Evolutionary conservation across 257 asterid species (phyloP), one percentile per base, ranked within the genome.

Genomic region (Nicotiana undulata): DNA sequence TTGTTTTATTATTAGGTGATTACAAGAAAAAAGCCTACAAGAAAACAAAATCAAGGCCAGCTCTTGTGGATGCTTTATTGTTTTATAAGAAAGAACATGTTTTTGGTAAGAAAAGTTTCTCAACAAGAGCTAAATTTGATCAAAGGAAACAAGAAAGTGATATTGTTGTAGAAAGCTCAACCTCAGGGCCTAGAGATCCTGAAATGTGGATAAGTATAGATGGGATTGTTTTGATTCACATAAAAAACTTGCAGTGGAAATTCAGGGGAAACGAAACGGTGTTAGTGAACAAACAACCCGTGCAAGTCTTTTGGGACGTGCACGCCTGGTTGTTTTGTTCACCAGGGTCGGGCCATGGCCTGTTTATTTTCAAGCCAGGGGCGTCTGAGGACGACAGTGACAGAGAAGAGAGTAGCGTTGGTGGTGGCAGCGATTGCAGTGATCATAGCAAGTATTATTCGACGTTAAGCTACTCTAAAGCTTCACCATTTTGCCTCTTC

Each of bases 171-270:
- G 99, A 95, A 83, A 93, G 97, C 85, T 93, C 96, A 31, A 93
- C 93, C 0, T 29, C 88, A 0, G 96, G 96, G 60, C 88, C 93
- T 9, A 84, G 89, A 60, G 98, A 95, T 1, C 98, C 99, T 2
- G 99, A 93, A 63, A 93, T 95, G 99, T 92, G 99, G 99, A 95
- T 95, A 80, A 93, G 97, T 89, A 86, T 95, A 63, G 99, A 95
- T 67, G 98, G 99, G 87, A 92, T 93, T 77, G 97, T 95, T 66
- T 81, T 93, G 85, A 86, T 95, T 56, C 98, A 93, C 85, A 82
- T 95, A 34, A 89, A 82, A 86, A 95, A 92, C 56, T 83, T 95
- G 90, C 99, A 95, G 80, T 95, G 99, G 99, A 95, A 95, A 86
- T 95, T 95, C 85, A 88, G 99, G 86, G 99, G 98, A 1, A 95